Base-by-base conservation (phyloP, 306 rosid genomes). In the Lupinus albus region DNA sequence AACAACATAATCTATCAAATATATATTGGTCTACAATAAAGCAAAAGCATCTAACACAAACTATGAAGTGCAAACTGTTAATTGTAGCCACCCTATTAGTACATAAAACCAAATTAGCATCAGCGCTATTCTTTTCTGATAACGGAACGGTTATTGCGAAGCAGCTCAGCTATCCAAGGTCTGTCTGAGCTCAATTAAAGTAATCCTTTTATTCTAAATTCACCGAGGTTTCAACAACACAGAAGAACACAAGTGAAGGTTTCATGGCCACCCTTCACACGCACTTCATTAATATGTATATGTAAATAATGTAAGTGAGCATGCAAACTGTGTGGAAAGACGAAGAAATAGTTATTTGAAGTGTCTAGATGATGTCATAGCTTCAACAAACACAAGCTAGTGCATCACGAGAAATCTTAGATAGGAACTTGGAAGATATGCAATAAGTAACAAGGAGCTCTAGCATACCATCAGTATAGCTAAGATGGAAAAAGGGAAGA, bases 1-100 rank as follows among this genome's bases (percentile, higher is more conserved):
- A 71, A 47, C 57, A 57, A 41, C 41, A 47, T 13, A 50, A 79
- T 47, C 52, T 28, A 67, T 73, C 72, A 73, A 61, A 16, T 58
- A 42, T 45, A 58, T 44, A 50, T 13, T 49, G 15, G 30, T 35
- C 12, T 59, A 61, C 35, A 58, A 63, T 8, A 57, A 39, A 21
- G n/a, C n/a, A n/a, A n/a, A n/a, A n/a, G 46, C 54, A 61, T 61
- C 59, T 75, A 60, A 38, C 14, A 32, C 21, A 64, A 61, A 10
- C 8, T 11, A 55, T 14, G 8, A 41, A 6, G 48, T 12, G n/a
- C 2, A 3, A 32, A 12, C 5, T 1, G 5, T 60, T 30, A 13
- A 44, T 18, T 33, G 56, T 52, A 54, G 57, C 20, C 42, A 55
- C 59, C 16, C 11, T n/a, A 46, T 15, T 53, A 30, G 44, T 62